phyloP scores from a whole-genome alignment of 257 asterid species.

The Solanum clarkiae region DNA sequence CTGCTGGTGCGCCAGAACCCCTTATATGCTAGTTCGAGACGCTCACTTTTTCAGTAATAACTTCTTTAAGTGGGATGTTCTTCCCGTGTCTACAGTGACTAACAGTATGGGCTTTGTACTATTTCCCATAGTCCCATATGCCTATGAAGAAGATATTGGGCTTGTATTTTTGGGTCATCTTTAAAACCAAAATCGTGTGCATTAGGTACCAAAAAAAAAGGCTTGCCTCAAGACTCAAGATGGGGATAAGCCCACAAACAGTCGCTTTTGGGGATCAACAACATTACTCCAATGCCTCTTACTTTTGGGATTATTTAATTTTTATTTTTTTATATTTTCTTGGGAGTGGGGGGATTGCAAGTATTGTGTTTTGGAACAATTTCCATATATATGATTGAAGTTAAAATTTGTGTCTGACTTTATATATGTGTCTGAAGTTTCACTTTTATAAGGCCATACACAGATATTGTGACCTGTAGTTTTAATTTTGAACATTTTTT shows the following conservation, averaged over 20 bases:
- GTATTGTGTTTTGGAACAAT: no score
- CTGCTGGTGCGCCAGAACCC: rapidly evolving
- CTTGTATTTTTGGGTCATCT: neutral
- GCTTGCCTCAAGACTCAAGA: neutral
- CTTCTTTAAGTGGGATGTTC: neutral
- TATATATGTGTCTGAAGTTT: no score
- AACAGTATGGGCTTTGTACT: neutral
- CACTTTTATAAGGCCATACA: no score
- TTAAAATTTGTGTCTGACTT: no score
- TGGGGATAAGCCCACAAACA: neutral
- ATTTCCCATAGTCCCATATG: neutral
- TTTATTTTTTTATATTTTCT: no score
- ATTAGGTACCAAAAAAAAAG: neutral
- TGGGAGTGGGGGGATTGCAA: no score
- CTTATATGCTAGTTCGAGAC: neutral
- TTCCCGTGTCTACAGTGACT: neutral
- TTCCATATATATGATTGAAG: no score
- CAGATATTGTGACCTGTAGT: no score
- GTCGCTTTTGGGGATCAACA: no score
- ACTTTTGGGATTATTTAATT: no score
- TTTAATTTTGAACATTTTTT: no score
- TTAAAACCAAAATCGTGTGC: neutral
- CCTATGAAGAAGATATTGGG: neutral
- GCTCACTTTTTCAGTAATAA: neutral
- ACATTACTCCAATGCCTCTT: no score